Evolutionary conservation across 163 green algal genomes (phyloP).

Genomic region (Smithsoniella earleae): DNA sequence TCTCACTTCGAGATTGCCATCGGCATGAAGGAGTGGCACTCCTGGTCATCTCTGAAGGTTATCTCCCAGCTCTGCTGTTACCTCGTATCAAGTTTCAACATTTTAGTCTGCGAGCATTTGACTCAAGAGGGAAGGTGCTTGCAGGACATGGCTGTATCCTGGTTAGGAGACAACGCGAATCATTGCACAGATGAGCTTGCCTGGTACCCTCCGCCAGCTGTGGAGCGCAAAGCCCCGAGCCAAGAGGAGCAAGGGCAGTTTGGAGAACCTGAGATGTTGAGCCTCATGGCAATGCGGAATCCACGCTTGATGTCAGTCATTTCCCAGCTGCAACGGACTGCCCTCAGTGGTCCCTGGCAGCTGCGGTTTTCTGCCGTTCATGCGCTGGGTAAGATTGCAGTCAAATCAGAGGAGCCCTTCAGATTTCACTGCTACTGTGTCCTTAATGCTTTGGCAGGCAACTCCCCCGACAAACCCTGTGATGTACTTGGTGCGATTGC

Average conservation of each 20-base stretch:
- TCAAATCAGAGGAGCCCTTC: slow-evolving; percentile 29
- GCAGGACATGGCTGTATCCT: slow-evolving; percentile 24
- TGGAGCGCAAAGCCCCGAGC: slow-evolving; percentile 16
- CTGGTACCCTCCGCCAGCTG: slow-evolving; percentile 21
- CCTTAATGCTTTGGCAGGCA: slow-evolving; percentile 8
- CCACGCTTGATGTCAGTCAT: slow-evolving; percentile 13
- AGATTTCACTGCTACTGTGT: slow-evolving; percentile 26
- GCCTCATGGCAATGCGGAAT: slow-evolving; percentile 26
- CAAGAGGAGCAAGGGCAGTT: slow-evolving; percentile 19
- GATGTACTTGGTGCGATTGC: slow-evolving; percentile 13
- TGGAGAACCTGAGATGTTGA: slow-evolving; percentile 14
- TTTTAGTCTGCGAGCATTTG: background rate
- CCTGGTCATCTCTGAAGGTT: slow-evolving; percentile 20
- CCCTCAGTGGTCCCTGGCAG: background rate
- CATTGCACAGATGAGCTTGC: slow-evolving; percentile 29
- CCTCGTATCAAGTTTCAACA: background rate
- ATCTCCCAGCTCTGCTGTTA: background rate
- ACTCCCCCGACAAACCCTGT: background rate
- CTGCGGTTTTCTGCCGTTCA: slow-evolving; percentile 7
- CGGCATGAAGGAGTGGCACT: slow-evolving; percentile 29
- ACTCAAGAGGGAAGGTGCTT: background rate
- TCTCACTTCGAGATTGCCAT: slow-evolving; percentile 28
- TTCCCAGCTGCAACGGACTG: slow-evolving; percentile 8
- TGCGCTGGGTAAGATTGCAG: slow-evolving; percentile 12
- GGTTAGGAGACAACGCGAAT: slow-evolving; percentile 18